These are phyloP conservation scores for Gastrodia elata DNA, from an alignment of 106 monocot genomes.

Conservation along the genomic window DNA sequence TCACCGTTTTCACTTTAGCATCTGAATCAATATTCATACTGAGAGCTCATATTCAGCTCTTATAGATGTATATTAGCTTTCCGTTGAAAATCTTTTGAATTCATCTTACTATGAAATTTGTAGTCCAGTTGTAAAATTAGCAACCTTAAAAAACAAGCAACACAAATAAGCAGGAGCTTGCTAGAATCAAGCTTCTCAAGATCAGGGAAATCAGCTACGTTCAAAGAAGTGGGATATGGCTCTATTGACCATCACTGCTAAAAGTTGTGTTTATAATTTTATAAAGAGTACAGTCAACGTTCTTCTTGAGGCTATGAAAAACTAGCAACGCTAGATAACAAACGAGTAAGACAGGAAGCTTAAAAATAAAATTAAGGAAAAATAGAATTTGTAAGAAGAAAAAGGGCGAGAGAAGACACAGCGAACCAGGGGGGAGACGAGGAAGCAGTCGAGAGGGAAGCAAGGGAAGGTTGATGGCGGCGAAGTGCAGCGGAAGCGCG, in stretches of 20 bases:
- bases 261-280: too few species aligned
- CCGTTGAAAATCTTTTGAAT: not conserved
- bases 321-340: not conserved
- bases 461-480: not conserved
- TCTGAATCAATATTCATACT: not conserved
- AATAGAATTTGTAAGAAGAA: not conserved
- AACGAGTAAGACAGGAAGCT: not conserved
- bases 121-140: not conserved
- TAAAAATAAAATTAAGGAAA: not conserved
- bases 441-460: not conserved
- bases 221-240: not conserved
- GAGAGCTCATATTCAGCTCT: not conserved
- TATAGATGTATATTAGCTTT: not conserved
- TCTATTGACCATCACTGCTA: not conserved
- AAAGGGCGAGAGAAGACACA: not conserved
- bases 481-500: not conserved
- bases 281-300: too few species aligned
- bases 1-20: not conserved
- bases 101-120: not conserved
- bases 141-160: not conserved
- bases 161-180: too few species aligned
- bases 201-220: not conserved
- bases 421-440: not conserved
- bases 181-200: too few species aligned
- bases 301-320: not conserved